A percentile compares a stretch with the other conserved stretches of the same genome.
These are phyloP conservation scores for Gossypium longicalyx DNA, from an alignment of 345 rosid species.

Conservation along the genomic window DNA sequence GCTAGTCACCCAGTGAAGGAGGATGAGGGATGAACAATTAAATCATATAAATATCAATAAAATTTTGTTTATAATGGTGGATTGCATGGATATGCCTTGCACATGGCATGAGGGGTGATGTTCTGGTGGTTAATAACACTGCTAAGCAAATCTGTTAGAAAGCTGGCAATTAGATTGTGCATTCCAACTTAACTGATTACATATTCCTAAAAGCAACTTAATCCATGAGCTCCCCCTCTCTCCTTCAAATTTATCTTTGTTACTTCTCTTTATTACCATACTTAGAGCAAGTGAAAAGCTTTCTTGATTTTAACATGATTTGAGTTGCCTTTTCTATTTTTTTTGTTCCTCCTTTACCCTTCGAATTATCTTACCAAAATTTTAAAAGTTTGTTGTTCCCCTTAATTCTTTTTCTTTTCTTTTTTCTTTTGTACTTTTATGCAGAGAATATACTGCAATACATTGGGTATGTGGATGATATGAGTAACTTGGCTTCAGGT, in stretches of 20 bases:
- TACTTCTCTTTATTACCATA: neutral
- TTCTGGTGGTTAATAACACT: neutral
- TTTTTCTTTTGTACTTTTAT: neutral
- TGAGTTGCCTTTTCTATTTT: neutral
- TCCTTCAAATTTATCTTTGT: neutral
- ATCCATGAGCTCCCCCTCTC: neutral
- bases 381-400: neutral
- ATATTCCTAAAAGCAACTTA: neutral
- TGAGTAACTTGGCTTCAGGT: constrained; percentile 23
- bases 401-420: neutral
- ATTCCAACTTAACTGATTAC: neutral
- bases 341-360: neutral
- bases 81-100: neutral
- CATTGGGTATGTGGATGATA: constrained; percentile 46
- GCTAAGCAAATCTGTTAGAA: neutral
- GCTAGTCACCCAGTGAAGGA: neutral
- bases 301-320: neutral
- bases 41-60: neutral
- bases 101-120: neutral
- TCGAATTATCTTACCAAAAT: neutral
- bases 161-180: neutral
- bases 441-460: constrained; percentile 49
- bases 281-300: neutral
- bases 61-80: neutral
- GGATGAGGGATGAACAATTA: neutral